Conservation (phyloP, 2,329 filamentous ascomycete genomes). For the Tricladium varicosporioides region DNA sequence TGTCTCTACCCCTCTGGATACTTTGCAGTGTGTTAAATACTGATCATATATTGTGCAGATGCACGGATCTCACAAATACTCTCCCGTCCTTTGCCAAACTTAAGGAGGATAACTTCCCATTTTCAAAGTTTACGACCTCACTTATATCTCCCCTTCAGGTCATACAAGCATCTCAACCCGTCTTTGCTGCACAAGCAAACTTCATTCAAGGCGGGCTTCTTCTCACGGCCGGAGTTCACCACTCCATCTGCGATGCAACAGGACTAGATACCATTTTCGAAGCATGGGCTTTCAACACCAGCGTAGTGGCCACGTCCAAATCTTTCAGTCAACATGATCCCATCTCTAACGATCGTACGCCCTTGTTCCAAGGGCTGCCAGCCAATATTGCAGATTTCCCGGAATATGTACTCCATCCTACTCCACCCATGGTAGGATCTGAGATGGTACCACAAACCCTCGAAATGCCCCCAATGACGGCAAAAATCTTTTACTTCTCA, state of each 20-base stretch:
- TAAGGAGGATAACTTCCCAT: constrained; percentile 16
- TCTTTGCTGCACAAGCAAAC: constrained; percentile 48
- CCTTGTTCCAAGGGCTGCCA: constrained; percentile 37
- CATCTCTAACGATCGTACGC: constrained; percentile 41
- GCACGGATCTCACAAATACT: constrained; percentile 14
- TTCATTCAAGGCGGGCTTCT: constrained; percentile 49
- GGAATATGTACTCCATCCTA: constrained; percentile 11
- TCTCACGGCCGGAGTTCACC: constrained; percentile 47
- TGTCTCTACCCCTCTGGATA: background rate
- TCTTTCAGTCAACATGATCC: constrained; percentile 43
- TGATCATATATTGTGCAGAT: constrained; percentile 11
- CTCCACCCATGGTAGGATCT: constrained; percentile 1
- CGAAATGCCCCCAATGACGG: constrained; percentile 33
- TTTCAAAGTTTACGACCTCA: constrained; percentile 17
- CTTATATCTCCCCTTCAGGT: constrained; percentile 16
- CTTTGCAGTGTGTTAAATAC: background rate
- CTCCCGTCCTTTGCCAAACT: constrained; percentile 17
- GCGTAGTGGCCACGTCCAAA: constrained; percentile 44
- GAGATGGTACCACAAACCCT: constrained; percentile 14
- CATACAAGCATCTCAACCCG: constrained; percentile 25
- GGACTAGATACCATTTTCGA: constrained; percentile 41
- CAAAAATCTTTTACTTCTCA: constrained; percentile 46
- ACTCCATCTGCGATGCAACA: constrained; percentile 50
- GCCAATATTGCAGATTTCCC: constrained; percentile 35
- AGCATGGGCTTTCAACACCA: constrained; percentile 46